Percentiles rank a stretch among this genome's conserved stretches.
phyloP scores from a whole-genome alignment of 2,329 filamentous ascomycete genomes.

The Knufia petricola region DNA sequence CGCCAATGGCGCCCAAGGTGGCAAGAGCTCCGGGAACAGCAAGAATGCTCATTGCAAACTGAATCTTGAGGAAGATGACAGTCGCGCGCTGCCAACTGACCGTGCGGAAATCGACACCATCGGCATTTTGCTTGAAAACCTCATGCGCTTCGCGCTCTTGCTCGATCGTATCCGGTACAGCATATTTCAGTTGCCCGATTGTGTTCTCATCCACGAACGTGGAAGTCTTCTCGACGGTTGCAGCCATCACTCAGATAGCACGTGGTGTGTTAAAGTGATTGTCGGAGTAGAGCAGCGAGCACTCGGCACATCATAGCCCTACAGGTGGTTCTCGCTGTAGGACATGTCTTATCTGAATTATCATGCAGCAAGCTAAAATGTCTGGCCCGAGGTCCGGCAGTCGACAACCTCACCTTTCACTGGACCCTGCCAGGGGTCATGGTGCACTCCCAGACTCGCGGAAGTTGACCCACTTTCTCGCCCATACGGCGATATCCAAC shows the following conservation, averaged over 20 bases:
- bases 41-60: conserved; percentile 40
- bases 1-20: conserved; percentile 39
- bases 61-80: conserved; percentile 44
- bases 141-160: conserved; percentile 29
- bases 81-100: conserved; percentile 44
- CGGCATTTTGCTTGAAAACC: conserved; percentile 41
- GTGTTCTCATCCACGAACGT: no score
- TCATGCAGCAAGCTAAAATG: conserved; percentile 1
- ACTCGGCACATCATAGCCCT: no score
- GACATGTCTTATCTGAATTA: not conserved
- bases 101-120: conserved; percentile 44
- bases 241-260: no score
- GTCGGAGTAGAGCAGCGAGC: no score
- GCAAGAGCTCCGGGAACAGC: conserved; percentile 41
- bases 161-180: no score
- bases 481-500: no score
- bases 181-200: conserved; percentile 14
- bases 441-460: no score
- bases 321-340: not conserved
- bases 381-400: not conserved
- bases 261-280: no score
- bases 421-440: no score
- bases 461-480: no score
- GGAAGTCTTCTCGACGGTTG: no score
- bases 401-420: no score